Base-by-base conservation (phyloP, 2,329 filamentous ascomycete species). In the Tothia fuscella region DNA sequence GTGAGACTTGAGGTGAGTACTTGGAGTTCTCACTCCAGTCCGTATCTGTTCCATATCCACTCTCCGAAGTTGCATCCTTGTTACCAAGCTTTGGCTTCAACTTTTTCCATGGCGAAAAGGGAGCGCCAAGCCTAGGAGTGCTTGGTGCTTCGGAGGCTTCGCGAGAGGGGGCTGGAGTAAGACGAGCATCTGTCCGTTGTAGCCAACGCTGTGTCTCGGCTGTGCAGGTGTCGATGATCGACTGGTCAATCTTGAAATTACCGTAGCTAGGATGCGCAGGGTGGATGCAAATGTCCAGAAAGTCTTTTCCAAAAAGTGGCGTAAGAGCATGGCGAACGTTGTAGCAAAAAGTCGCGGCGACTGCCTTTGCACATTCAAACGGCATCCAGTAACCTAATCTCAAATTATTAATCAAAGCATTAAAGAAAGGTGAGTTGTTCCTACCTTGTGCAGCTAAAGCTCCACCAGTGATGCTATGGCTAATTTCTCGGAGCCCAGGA, bases 351-450 rank as follows among this genome's bases (percentile, higher is more conserved):
- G 84, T 95, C 3, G 84, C 75, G 53, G 88, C 93, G 39, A 98
- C 68, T 9, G 86, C 87, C 60, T 75, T 82, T 35, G 91, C 91
- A 50, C 87, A 93, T 29, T 76, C 66, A 53, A 80, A 96, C 2
- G 89, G 89, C 74, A 96, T 86, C 91, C 91, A 98, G 61, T 96
- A 98, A 25, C 91, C 87, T 93, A 29, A n/a, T 46, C 25, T 42
- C 38, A 41, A 41, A 29, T 51, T 42, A 49, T 43, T 44, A 24
- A 5, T 28, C 21, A 17, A 29, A 35, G 33, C 4, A 38, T 26
- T n/a, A 30, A 25, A 43, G 19, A 37, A 25, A 20, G 29, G 14
- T 38, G 21, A 24, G 29, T 7, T 20, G 17, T n/a, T 46, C 62
- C 38, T 67, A 87, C 85, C 88, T 77, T 98, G 91, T 40, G 88